Base-by-base conservation (phyloP, 345 rosid genomes). In the Raphanus raphanistrum region DNA sequence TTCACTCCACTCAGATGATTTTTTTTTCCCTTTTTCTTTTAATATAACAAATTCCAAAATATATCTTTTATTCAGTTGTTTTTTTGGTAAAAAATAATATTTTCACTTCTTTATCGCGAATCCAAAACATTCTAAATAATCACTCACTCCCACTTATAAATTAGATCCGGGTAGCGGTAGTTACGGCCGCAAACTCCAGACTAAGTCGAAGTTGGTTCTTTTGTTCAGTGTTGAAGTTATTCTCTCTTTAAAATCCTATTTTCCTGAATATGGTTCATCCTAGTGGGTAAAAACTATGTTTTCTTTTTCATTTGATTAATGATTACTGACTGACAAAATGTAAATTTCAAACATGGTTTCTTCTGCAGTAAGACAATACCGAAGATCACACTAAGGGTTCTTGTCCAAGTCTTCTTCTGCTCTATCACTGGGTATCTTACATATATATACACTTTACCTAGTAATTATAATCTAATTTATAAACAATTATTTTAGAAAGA, bases 381-480 rank as follows among this genome's bases (percentile, higher is more conserved):
- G 27, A 88, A 80, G 84, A 82, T 95, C 74, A 88, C 91, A 11
- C 21, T 33, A 62, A 62, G 48, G 8, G 73, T 95, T 75, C 80
- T 95, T 61, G 65, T 89, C 66, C 87, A 87, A 79, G 63, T 84
- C 58, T 90, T 92, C 86, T 74, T 89, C 25, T 90, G 98, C 68
- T 95, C 99, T 68, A 63, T 92, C 32, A 95, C 99, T 0, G 99
- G 98, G 99, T 90, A 88, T 80, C 58, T 45, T 45, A 35, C 38
- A 35, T 7, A 45, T 41, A 12, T 48, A 61, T 8, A 58, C 12
- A 63, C 43, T 63, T 71, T 4, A 64, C 27, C 52, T 78, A 66
- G 26, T 64, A 11, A 12, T 17, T n/a, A 8, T 17, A 63, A 29
- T 64, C 0, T 10, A 6, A 48, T 48, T 65, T 58, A 13, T 10